These are phyloP conservation scores for Penicillium polonicum DNA, from an alignment of 2,329 filamentous ascomycete genomes.

Conservation along the genomic window DNA sequence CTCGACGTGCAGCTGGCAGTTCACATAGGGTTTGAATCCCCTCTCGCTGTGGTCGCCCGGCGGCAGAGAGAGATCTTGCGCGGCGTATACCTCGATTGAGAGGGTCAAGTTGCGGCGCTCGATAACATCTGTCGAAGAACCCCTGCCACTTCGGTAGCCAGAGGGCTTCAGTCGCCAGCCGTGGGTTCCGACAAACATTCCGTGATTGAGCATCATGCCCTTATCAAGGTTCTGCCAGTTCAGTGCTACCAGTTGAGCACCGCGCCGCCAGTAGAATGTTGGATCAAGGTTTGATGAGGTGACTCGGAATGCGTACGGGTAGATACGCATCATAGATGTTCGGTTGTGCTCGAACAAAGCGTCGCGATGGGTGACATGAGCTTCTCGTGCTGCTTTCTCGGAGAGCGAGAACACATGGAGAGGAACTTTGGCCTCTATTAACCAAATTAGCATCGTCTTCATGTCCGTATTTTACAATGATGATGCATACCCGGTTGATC, in stretches of 20 bases:
- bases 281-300: conserved; percentile 86
- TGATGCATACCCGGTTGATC: conserved; percentile 59
- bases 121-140: conserved; percentile 37
- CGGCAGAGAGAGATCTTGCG: conserved; percentile 71
- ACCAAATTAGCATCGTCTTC: background rate
- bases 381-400: conserved; percentile 65
- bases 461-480: background rate
- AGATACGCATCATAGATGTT: conserved; percentile 79
- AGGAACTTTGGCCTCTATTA: conserved; percentile 51
- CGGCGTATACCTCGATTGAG: conserved; percentile 71
- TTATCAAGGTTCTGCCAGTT: conserved; percentile 93
- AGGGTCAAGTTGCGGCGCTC: conserved; percentile 61
- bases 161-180: conserved; percentile 85
- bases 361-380: conserved; percentile 53
- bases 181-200: conserved; percentile 77
- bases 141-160: conserved; percentile 58
- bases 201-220: conserved; percentile 94
- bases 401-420: conserved; percentile 65
- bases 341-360: conserved; percentile 79
- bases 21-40: conserved; percentile 71
- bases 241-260: conserved; percentile 85
- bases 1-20: conserved; percentile 78
- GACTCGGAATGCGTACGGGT: conserved; percentile 79
- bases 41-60: conserved; percentile 53
- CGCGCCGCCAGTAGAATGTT: conserved; percentile 79